Evolutionary conservation across 805 yeast species (phyloP), one percentile per base, ranked within the genome.

Genomic region (Lachancea dasiensis): DNA sequence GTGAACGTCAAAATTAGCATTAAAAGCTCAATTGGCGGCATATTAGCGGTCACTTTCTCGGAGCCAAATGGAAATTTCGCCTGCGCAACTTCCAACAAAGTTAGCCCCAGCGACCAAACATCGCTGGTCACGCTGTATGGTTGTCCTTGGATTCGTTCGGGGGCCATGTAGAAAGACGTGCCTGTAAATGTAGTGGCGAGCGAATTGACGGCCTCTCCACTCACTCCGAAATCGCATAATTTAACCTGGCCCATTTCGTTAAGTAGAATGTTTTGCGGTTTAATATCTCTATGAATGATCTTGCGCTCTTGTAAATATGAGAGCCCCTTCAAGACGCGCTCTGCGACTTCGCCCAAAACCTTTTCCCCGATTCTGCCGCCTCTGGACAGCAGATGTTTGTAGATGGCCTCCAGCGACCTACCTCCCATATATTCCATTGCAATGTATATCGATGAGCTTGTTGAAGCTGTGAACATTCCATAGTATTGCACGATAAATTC

Each of bases 341-440:
- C 87, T 2, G 97, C 92, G 14, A 92, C 76, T 54, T 85, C 83
- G 1, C 97, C 97, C 44, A 92, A 63, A 0, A 90, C 95, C 52
- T 84, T 85, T 57, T 92, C 98, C 43, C 95, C 89, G 25, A 92
- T 82, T 41, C 97, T 68, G 28, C 94, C 95, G 14, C 87, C 86
- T 38, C 84, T 67, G 27, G 69, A 65, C 34, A 79, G 71, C 31
- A 87, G 83, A 39, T 77, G 73, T 51, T 81, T 81, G 64, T 90
- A 87, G n/a, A 90, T 78, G 1, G 95, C 86, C 54, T 92, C 97
- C 43, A 92, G 63, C 3, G 95, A 86, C 29, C 77, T 75, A 1
- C 97, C 97, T 18, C 87, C 95, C 87, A 95, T 92, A 59, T 77
- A 92, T 61, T 92, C 98, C 97, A 92, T 92, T 33, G 95, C 86